Evolutionary conservation across 495 filamentous ascomycete species (phyloP), one percentile per base, ranked within the genome.

Genomic region (Penicillium turbatum): DNA sequence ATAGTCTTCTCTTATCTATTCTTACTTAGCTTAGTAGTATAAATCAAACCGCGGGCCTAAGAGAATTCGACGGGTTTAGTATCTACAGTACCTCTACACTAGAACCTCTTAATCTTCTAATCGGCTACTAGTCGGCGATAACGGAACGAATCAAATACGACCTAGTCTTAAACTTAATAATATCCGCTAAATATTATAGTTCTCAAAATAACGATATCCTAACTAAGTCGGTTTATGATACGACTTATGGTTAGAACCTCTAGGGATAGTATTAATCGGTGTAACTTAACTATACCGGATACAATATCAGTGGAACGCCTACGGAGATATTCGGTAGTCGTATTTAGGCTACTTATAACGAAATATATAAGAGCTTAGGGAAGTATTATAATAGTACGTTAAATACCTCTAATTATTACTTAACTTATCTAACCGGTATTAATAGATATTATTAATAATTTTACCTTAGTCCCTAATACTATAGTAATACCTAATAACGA

Each of bases 341-440:
- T 41, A 35, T 55, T 5, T 55, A 44, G 53, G 53, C 53, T 11
- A 54, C 53, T 34, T 57, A 39, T 21, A 61, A 64, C 44, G 57
- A 64, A 43, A 64, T 57, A 10, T 64, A 64, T 32, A 19, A 47
- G 24, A 42, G 7, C 24, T 59, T 54, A 26, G 54, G 52, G 2
- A 47, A 32, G 16, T 43, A 43, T 12, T 43, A 21, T 12, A 42
- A 27, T 42, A 21, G 40, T 29, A 42, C 27, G 40, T 42, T 42
- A 42, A 19, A 42, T 19, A 42, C 19, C 27, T 42, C 40, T 39
- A 5, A 19, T 42, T n/a, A n/a, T n/a, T n/a, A n/a, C n/a, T n/a
- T n/a, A n/a, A n/a, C n/a, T n/a, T n/a, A n/a, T n/a, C n/a, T n/a
- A n/a, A n/a, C n/a, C n/a, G n/a, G 21, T 24, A 43, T 43, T 30